Percentiles rank a stretch among this genome's conserved stretches.
These are phyloP conservation scores for Coemansia sp. DNA, from an alignment of 192 early-diverging fungal genomes.

Conservation along the genomic window DNA sequence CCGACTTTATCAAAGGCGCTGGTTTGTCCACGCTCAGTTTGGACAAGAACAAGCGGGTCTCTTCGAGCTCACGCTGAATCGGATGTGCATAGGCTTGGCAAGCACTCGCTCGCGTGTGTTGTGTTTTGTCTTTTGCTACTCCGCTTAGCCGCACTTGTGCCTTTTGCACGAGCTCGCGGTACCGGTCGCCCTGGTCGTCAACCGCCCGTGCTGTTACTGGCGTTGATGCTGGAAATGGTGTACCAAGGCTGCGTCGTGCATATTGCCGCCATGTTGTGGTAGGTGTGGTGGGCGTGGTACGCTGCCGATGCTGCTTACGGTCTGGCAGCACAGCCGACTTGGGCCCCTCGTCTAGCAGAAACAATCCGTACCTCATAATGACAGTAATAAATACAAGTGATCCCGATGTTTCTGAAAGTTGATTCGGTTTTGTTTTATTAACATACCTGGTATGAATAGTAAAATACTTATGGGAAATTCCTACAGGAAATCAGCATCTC, in stretches of 20 bases:
- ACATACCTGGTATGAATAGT: too few species aligned
- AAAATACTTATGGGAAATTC: too few species aligned
- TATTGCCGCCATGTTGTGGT: constrained; percentile 5
- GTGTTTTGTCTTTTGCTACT: background rate
- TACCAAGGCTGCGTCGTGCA: constrained; percentile 16
- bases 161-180: constrained; percentile 14
- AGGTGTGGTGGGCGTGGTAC: background rate
- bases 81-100: constrained; percentile 19
- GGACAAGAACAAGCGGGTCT: constrained; percentile 23
- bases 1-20: background rate
- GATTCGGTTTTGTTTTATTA: too few species aligned
- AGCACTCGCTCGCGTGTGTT: constrained; percentile 14
- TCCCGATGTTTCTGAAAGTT: too few species aligned
- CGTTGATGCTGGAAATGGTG: constrained; percentile 17
- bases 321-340: background rate
- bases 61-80: constrained; percentile 33
- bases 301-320: background rate
- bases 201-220: background rate
- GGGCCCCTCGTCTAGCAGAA: background rate
- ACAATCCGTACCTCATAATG: background rate
- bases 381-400: too few species aligned
- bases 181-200: constrained; percentile 15
- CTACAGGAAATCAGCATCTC: too few species aligned
- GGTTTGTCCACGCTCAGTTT: constrained; percentile 8
- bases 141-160: background rate